A percentile compares a stretch with the other conserved stretches of the same genome.
These are phyloP conservation scores for Arabidopsis hybrid DNA, from an alignment of 441 rosid species.

Conservation along the genomic window DNA sequence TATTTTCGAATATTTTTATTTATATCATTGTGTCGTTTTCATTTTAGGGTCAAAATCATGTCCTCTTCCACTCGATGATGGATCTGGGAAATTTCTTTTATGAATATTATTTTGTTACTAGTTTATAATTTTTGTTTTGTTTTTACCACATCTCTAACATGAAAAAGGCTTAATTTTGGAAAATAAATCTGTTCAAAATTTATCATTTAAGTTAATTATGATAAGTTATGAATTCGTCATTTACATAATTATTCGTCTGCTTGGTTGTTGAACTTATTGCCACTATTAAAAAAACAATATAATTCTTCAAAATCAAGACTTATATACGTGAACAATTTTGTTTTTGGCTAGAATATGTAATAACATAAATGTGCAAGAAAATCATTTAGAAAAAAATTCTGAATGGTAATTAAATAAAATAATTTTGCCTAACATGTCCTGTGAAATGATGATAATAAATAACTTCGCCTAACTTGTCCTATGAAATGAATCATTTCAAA, in stretches of 20 bases:
- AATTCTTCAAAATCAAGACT: background rate
- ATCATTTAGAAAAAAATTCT: too few species aligned
- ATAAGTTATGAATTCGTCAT: too few species aligned
- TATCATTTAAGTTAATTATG: background rate
- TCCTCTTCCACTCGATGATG: conserved; percentile 39
- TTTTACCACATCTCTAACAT: background rate
- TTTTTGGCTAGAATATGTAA: too few species aligned
- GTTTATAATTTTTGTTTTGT: background rate
- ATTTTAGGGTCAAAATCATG: conserved; percentile 42
- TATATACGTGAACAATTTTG: too few species aligned
- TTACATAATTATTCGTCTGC: background rate
- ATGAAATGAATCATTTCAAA: background rate
- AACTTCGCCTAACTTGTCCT: conserved; percentile 18
- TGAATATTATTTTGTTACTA: background rate
- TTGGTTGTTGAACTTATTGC: conserved; percentile 23
- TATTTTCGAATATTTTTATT: conserved; percentile 22
- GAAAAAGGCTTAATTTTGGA: background rate
- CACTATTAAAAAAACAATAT: background rate
- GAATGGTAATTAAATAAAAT: background rate
- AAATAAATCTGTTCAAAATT: background rate
- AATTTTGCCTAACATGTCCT: background rate
- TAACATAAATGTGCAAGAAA: too few species aligned
- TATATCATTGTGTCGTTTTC: conserved; percentile 39
- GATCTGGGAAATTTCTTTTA: conserved; percentile 27
- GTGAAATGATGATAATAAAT: too few species aligned